phyloP scores from a whole-genome alignment of 176 grass and related monocot genomes.

The Phragmites australis region DNA sequence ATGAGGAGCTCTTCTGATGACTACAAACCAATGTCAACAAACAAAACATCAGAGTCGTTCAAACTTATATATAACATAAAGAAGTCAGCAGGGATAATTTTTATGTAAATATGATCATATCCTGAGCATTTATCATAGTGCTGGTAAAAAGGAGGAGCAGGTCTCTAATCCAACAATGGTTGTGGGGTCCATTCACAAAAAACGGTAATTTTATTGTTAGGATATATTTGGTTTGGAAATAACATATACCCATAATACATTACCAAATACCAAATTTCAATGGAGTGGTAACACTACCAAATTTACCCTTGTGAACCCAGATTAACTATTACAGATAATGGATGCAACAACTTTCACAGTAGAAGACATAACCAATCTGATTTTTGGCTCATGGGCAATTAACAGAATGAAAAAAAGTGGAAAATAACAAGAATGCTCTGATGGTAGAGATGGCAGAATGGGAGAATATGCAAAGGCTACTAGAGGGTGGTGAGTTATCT shows the following conservation, averaged over 20 bases:
- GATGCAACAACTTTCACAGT: neutral
- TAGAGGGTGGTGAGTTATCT: too few relatives aligned
- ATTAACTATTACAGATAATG: neutral
- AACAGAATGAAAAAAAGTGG: neutral
- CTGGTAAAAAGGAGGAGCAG: neutral
- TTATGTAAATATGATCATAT: neutral
- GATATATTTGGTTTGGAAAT: neutral
- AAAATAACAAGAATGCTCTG: conserved; percentile 12
- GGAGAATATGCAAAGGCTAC: too few relatives aligned
- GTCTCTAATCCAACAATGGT: conserved; percentile 12
- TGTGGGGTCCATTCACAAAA: neutral
- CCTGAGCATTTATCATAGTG: conserved; percentile 19
- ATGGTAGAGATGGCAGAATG: too few relatives aligned
- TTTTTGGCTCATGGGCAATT: neutral
- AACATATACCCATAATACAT: neutral
- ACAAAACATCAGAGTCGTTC: conserved; percentile 36
- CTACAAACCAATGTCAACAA: conserved; percentile 55
- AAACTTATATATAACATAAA: conserved; percentile 19
- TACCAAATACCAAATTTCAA: neutral
- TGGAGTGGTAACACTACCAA: neutral
- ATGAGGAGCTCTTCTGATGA: conserved; percentile 98
- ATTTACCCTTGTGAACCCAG: neutral
- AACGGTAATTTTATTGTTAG: neutral
- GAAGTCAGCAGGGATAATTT: neutral
- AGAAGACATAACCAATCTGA: neutral